Conservation (phyloP, 2,329 filamentous ascomycete genomes). For the Pseudocercospora macadamiae region DNA sequence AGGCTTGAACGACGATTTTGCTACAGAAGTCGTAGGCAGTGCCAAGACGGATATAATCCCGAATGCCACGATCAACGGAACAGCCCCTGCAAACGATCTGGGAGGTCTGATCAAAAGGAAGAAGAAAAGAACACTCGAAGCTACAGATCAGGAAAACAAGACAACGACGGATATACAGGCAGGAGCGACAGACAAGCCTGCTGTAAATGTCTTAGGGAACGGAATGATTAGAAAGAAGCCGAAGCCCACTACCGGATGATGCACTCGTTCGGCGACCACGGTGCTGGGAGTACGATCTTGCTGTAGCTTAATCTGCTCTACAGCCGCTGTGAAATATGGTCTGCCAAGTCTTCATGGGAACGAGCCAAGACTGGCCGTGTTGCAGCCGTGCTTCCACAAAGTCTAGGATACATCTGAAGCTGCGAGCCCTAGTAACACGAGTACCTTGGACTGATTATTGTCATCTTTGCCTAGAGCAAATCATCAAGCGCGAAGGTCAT, state of each 20-base stretch:
- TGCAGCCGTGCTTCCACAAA: not conserved
- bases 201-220: constrained; percentile 54
- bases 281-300: too few relatives aligned
- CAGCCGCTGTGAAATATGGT: not conserved
- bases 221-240: constrained; percentile 62
- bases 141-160: constrained; percentile 1
- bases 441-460: too few relatives aligned
- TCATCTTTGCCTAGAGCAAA: not conserved
- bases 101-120: constrained; percentile 49
- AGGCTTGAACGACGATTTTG: constrained; percentile 27
- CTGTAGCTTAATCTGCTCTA: not conserved
- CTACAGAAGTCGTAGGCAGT: constrained; percentile 24
- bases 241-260: constrained; percentile 42
- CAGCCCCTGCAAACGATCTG: constrained; percentile 34
- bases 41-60: constrained; percentile 14
- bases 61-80: constrained; percentile 9
- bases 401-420: not conserved
- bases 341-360: not conserved
- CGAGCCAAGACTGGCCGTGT: not conserved
- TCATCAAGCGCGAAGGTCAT: not conserved
- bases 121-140: constrained; percentile 51
- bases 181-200: constrained; percentile 14
- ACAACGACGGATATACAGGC: not conserved
- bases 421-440: too few relatives aligned
- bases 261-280: not conserved